These are phyloP conservation scores for Radiomyces spectabilis DNA, from an alignment of 192 early-diverging fungal species.

Conservation along the genomic window DNA sequence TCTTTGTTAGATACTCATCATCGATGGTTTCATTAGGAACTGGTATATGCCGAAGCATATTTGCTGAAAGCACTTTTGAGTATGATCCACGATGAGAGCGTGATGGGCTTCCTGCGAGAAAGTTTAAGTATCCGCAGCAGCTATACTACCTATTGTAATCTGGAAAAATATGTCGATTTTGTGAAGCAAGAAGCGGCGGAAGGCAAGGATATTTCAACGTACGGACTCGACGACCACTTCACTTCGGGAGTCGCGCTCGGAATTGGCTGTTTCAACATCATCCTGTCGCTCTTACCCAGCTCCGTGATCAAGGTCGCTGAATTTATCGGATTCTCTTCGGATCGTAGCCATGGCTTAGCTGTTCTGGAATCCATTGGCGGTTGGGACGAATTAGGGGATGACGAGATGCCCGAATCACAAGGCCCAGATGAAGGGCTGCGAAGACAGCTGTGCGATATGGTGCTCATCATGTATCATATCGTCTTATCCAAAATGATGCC, in stretches of 20 bases:
- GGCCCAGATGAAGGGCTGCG: slow-evolving; percentile 49
- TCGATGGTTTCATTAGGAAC: slow-evolving; percentile 39
- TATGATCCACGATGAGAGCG: slow-evolving; percentile 67
- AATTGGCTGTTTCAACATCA: slow-evolving; percentile 77
- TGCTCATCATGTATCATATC: slow-evolving; percentile 68
- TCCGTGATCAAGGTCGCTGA: slow-evolving; percentile 72
- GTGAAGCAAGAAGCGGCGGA: slow-evolving; percentile 40
- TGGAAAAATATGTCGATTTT: slow-evolving; percentile 43
- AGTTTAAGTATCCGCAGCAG: slow-evolving; percentile 69
- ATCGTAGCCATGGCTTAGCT: slow-evolving; percentile 68
- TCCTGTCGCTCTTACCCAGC: slow-evolving; percentile 71
- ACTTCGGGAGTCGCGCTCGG: slow-evolving; percentile 72
- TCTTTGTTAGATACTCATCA: not conserved
- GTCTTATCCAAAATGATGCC: slow-evolving; percentile 66
- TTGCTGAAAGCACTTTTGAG: slow-evolving; percentile 69
- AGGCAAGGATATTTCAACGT: slow-evolving; percentile 31
- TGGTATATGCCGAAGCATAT: slow-evolving; percentile 72
- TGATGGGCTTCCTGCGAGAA: slow-evolving; percentile 73
- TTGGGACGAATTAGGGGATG: slow-evolving; percentile 42
- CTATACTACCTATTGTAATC: slow-evolving; percentile 58
- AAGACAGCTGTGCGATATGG: slow-evolving; percentile 70
- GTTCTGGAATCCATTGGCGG: slow-evolving; percentile 65
- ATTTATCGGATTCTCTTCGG: slow-evolving; percentile 76
- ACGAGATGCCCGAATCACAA: slow-evolving; percentile 11
- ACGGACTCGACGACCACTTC: slow-evolving; percentile 72